Evolutionary conservation across 345 rosid genomes (phyloP), one percentile per base, ranked within the genome.

Genomic region (Aquilaria sinensis): DNA sequence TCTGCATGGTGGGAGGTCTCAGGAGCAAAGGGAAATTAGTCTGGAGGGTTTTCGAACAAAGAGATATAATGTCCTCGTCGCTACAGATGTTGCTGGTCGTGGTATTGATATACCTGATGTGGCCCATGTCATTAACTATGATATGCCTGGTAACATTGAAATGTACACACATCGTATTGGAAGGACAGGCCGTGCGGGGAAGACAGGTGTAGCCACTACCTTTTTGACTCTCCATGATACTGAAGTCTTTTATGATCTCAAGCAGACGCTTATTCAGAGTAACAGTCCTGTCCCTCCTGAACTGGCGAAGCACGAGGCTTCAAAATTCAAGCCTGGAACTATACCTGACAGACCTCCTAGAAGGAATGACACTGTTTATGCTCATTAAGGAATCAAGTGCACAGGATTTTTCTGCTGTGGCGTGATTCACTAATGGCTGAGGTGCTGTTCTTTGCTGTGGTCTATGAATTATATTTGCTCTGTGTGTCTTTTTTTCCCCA

Each of bases 91-190:
- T 64, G 96, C 86, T 5, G 95, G 96, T 6, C 97, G 95, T 78
- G 99, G 96, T 51, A 90, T 94, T 31, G 96, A 94, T 71, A 94
- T 94, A 56, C 95, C 97, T 0, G 95, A 94, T 64, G 99, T 94
- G 62, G 96, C 95, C 68, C 92, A 90, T 64, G 99, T 94, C 64
- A 85, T 90, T 58, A 94, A 90, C 76, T 94, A 79, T 47, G 97
- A 90, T 72, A 90, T 94, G 99, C 95, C 95, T 61, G 80, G 83
- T 56, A 83, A 78, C 57, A 88, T 90, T 55, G 97, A 90, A 73
- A 83, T 75, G 89, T 90, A 94, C 71, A 90, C 97, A 4, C 99
- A 90, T 73, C 95, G 95, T 61, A 90, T 94, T 56, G 96, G 99
- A 53, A 83, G 97, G 79, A 94, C 96, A 13, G 97, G 95, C 9